phyloP scores from a whole-genome alignment of 306 rosid genomes.

The Sindora glabra region DNA sequence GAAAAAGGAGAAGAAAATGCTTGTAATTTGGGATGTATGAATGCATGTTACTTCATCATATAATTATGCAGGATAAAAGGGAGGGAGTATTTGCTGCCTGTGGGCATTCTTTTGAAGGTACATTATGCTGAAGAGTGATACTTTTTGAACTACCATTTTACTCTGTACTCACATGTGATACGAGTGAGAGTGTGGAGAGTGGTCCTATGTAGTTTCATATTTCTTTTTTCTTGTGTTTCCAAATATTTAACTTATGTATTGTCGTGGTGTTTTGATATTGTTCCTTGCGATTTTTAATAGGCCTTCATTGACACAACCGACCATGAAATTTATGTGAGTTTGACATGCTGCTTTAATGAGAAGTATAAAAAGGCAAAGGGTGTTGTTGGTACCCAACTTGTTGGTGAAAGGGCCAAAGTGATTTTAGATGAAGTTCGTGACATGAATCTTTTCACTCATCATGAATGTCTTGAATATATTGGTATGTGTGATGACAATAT shows the following conservation, averaged over 20 bases:
- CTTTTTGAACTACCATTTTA: background rate
- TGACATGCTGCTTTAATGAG: constrained; percentile 62
- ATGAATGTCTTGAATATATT: constrained; percentile 67
- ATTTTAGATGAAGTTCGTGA: constrained; percentile 77
- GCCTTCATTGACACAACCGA: constrained; percentile 75
- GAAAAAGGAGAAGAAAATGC: background rate
- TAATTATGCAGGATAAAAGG: constrained; percentile 68
- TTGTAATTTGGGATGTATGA: constrained; percentile 13
- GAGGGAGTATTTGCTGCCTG: constrained; percentile 87
- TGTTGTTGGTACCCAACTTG: constrained; percentile 77
- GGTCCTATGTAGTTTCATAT: background rate
- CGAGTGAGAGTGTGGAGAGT: background rate
- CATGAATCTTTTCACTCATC: constrained; percentile 49
- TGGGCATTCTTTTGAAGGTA: constrained; percentile 84
- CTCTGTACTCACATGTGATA: background rate
- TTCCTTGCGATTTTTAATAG: constrained; percentile 30
- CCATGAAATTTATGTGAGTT: constrained; percentile 57
- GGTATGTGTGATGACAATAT: constrained; percentile 38
- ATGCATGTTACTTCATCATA: background rate
- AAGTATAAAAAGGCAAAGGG: constrained; percentile 65
- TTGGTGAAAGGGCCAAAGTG: constrained; percentile 77
- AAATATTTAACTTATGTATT: constrained; percentile 1
- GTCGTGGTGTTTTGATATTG: background rate
- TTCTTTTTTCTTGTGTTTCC: background rate
- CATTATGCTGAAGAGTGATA: background rate